Base-by-base conservation (phyloP, 495 filamentous ascomycete species). In the Massariosphaeria phaeospora region DNA sequence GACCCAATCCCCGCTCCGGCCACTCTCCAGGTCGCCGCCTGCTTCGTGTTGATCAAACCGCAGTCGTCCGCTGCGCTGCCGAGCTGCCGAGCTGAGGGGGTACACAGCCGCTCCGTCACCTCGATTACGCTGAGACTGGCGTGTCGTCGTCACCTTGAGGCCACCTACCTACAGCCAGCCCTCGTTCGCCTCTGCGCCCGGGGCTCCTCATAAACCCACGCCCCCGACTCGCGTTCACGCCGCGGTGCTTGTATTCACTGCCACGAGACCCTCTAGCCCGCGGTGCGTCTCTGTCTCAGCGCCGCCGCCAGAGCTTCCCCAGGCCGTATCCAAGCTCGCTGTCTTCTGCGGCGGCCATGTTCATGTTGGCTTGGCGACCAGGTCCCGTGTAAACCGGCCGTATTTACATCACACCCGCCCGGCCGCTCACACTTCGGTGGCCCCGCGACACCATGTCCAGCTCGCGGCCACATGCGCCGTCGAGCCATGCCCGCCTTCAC, bases 401-500 rank as follows among this genome's bases (percentile, higher is more conserved):
- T 55, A 42, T 44, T 13, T 35, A 4, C 27, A 33, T 45, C 38
- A 17, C 9, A 40, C 38, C 12, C 17, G 38, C 17, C 38, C 38
- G 8, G 18, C 38, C 24, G 38, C 24, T 30, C 17, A 30, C 41
- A 33, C 30, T 7, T n/a, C 25, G 17, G 10, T 26, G 17, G 23
- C 17, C 38, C 47, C 25, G 23, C 25, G 13, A 1, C 25, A 30
- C 17, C 48, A 61, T 64, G 57, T 41, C 52, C 23, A 18, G 43
- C n/a, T 25, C 61, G 13, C 40, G 48, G 15, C 20, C 52, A 12
- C 40, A 48, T 41, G 50, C 38, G 48, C 24, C 52, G 11, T 43
- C 61, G 15, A 57, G 48, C 23, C 67, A 68, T 57, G 60, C 53
- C 10, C 66, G 65, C 26, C 63, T 72, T 17, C n/a, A n/a, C n/a